Evolutionary conservation across 2,329 filamentous ascomycete species (phyloP).

Genomic region (Sclerotinia borealis): DNA sequence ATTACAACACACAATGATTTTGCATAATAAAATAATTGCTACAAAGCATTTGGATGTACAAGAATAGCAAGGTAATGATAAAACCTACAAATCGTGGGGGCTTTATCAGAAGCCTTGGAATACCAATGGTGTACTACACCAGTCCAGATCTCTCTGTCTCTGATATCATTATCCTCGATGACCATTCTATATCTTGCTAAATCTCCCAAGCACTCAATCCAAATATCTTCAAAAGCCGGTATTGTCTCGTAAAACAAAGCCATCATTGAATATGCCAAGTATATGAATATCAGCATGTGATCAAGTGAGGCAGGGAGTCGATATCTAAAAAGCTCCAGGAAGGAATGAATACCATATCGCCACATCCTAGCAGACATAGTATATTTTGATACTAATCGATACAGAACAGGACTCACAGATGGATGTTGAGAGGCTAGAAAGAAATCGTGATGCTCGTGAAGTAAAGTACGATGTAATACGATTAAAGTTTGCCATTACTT

Average conservation of each 20-base stretch:
- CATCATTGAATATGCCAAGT: slow-evolving; percentile 88
- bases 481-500: slow-evolving; percentile 84
- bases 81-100: slow-evolving; percentile 67
- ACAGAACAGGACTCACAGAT: slow-evolving; percentile 61
- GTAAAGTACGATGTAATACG: slow-evolving; percentile 68
- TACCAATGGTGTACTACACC: slow-evolving; percentile 70
- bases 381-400: slow-evolving; percentile 69
- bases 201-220: slow-evolving; percentile 83
- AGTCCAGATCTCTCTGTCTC: slow-evolving; percentile 72
- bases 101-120: slow-evolving; percentile 63
- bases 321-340: too few species aligned
- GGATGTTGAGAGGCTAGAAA: slow-evolving; percentile 86
- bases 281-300: too few species aligned
- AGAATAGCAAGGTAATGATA: slow-evolving; percentile 86
- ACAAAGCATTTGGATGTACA: slow-evolving; percentile 60
- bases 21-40: slow-evolving; percentile 66
- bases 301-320: too few species aligned
- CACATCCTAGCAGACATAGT: slow-evolving; percentile 92
- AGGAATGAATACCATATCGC: slow-evolving; percentile 89
- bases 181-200: slow-evolving; percentile 81
- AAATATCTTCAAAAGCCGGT: slow-evolving; percentile 74
- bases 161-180: slow-evolving; percentile 74
- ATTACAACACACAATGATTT: slow-evolving; percentile 59
- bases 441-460: slow-evolving; percentile 81
- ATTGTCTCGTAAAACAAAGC: slow-evolving; percentile 80